Conservation (phyloP, 768 basidiomycete species). For the Tubosaeta sp. region DNA sequence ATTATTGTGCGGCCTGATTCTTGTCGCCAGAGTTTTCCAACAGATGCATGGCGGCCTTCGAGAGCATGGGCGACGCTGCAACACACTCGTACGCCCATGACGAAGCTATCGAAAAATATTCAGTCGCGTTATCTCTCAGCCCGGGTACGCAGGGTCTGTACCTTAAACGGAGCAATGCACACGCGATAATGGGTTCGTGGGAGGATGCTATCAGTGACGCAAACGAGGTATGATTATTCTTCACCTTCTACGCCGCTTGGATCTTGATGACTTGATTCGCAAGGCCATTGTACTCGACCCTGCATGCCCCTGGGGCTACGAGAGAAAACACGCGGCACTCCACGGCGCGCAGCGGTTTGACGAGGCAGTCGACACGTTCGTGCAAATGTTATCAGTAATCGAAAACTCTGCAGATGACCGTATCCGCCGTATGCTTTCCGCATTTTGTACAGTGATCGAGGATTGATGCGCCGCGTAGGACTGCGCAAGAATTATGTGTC, state of each 20-base stretch:
- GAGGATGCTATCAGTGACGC: constrained; percentile 15
- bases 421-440: constrained; percentile 1
- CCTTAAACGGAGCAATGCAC: constrained; percentile 15
- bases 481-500: constrained; percentile 1
- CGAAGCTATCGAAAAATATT: constrained; percentile 14
- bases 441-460: too few species aligned
- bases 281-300: constrained; percentile 7
- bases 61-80: constrained; percentile 12
- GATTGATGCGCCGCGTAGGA: not conserved
- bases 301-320: constrained; percentile 4
- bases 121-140: constrained; percentile 10
- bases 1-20: not conserved
- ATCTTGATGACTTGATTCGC: not conserved
- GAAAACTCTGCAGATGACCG: constrained; percentile 1
- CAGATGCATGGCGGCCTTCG: constrained; percentile 4
- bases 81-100: constrained; percentile 3
- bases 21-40: constrained; percentile 1
- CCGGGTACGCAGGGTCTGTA: not conserved
- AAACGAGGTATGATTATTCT: constrained; percentile 3
- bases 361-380: constrained; percentile 5
- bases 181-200: constrained; percentile 6
- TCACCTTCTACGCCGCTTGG: not conserved
- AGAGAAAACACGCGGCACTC: constrained; percentile 7
- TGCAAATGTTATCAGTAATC: constrained; percentile 3
- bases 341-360: constrained; percentile 4